Percentiles rank a stretch among this genome's conserved stretches.
Evolutionary conservation across 768 basidiomycete genomes (phyloP).

Genomic region (Collybia mongolica): DNA sequence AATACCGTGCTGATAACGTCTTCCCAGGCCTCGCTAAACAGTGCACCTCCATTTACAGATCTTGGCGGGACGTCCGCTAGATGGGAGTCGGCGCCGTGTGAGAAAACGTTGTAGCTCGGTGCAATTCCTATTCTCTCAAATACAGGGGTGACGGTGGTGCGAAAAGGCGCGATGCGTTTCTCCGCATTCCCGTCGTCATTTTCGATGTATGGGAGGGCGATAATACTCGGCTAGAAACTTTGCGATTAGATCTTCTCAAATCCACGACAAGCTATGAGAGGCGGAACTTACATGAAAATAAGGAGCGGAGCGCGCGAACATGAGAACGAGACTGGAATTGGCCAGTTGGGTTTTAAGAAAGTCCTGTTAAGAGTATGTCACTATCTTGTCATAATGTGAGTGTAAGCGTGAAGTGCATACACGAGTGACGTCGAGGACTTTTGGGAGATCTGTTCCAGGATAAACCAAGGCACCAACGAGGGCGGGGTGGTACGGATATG

Average conservation of each 20-base stretch:
- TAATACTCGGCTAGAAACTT: no score
- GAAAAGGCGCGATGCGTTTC: constrained; percentile 13
- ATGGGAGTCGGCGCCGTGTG: no score
- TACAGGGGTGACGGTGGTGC: constrained; percentile 5
- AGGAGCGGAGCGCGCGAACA: constrained; percentile 6
- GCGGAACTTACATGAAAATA: constrained; percentile 8
- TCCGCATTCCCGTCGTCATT: constrained; percentile 7
- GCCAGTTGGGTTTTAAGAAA: no score
- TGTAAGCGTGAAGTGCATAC: constrained; percentile 1
- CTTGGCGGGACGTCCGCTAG: no score
- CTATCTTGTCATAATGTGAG: no score
- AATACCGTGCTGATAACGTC: constrained; percentile 14
- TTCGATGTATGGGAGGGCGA: no score
- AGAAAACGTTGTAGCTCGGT: no score
- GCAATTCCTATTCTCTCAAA: no score
- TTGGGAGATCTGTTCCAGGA: constrained; percentile 10
- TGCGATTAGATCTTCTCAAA: no score
- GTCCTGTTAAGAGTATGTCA: no score
- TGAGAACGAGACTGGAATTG: constrained; percentile 1
- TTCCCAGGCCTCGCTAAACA: constrained; percentile 17
- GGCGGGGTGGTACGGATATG: constrained; percentile 5
- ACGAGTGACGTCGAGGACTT: constrained; percentile 7
- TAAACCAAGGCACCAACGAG: constrained; percentile 12
- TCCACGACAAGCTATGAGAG: no score
- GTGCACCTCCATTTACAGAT: constrained; percentile 6